Percentiles rank a stretch among this genome's conserved stretches.
Conservation (phyloP, 2,329 filamentous ascomycete species). For the Pestalotiopsis sp. region DNA sequence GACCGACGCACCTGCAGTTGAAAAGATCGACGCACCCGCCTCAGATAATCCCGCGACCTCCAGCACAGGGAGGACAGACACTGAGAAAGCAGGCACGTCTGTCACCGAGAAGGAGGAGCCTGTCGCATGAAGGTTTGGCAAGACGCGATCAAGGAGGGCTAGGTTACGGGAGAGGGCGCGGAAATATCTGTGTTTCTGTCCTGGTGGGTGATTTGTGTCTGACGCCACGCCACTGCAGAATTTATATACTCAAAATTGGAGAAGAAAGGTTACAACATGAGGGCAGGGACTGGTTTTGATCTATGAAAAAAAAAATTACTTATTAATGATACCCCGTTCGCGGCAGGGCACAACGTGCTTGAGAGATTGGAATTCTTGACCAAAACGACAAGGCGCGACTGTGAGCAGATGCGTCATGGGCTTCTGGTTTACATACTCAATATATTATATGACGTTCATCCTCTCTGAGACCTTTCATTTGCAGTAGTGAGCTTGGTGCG, state of each 20-base stretch:
- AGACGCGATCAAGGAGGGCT: slow-evolving; percentile 5
- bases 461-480: neutral
- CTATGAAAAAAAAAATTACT: slow-evolving; percentile 2
- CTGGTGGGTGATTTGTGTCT: neutral
- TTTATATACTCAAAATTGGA: neutral
- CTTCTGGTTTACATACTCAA: neutral
- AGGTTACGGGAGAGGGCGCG: neutral
- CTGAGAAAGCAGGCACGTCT: neutral
- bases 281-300: neutral
- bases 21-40: neutral
- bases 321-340: slow-evolving; percentile 8
- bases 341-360: slow-evolving; percentile 2
- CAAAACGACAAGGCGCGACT: neutral
- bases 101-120: neutral
- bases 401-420: neutral
- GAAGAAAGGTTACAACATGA: neutral
- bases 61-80: neutral
- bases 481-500: neutral
- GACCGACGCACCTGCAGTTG: neutral
- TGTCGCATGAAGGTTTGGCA: slow-evolving; percentile 4
- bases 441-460: neutral
- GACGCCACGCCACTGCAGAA: neutral
- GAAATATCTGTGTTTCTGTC: slow-evolving; percentile 1
- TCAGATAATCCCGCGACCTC: neutral
- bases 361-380: neutral